Conservation (phyloP, 2,329 filamentous ascomycete species). For the Colletotrichum sp. region DNA sequence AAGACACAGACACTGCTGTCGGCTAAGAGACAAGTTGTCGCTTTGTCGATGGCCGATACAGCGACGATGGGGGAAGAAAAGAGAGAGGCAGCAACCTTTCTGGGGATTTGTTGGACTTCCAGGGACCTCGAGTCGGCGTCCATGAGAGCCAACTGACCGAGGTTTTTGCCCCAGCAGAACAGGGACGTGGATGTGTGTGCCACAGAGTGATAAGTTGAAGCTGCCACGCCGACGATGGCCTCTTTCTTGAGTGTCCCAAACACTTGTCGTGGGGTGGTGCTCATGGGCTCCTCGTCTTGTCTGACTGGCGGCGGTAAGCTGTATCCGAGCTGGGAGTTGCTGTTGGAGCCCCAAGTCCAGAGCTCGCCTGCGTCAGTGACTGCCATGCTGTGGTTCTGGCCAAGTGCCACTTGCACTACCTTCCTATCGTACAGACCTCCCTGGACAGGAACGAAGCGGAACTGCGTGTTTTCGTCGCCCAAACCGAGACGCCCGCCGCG, state of each 20-base stretch:
- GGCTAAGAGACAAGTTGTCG: constrained; percentile 83
- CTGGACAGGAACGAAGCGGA: constrained; percentile 83
- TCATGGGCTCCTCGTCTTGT: constrained; percentile 84
- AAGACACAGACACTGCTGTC: constrained; percentile 93
- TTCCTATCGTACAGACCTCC: constrained; percentile 77
- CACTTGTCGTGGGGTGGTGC: constrained; percentile 82
- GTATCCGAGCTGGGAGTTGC: constrained; percentile 86
- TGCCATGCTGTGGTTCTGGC: constrained; percentile 90
- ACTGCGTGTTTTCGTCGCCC: constrained; percentile 88
- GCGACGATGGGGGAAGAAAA: constrained; percentile 76
- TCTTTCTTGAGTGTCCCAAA: constrained; percentile 93
- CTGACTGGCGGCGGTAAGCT: constrained; percentile 68
- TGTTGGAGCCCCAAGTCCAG: constrained; percentile 94
- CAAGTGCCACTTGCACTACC: constrained; percentile 79
- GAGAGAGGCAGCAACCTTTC: constrained; percentile 87
- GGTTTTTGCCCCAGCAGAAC: constrained; percentile 95
- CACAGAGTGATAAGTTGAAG: constrained; percentile 90
- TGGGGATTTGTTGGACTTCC: constrained; percentile 79
- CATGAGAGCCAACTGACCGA: constrained; percentile 91
- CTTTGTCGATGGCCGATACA: constrained; percentile 88
- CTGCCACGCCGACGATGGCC: constrained; percentile 78
- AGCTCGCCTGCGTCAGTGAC: constrained; percentile 87
- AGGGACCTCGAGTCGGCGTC: constrained; percentile 94
- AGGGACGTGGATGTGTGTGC: constrained; percentile 82
- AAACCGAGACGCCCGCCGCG: constrained; percentile 88